These are phyloP conservation scores for Wallacemonas sp. DNA, from an alignment of 208 protist species.

Conservation along the genomic window DNA sequence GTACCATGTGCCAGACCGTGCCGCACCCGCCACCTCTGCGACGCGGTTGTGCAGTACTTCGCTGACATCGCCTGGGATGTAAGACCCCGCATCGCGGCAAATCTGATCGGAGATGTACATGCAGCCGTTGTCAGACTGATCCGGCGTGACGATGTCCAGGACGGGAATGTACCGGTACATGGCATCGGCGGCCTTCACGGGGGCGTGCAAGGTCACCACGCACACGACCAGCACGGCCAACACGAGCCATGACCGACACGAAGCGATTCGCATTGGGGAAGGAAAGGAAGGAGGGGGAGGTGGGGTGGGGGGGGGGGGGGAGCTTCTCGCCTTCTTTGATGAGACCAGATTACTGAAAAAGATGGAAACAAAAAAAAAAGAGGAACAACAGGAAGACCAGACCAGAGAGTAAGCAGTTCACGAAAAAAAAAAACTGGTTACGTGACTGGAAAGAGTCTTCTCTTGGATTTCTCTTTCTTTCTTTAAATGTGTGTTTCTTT, in stretches of 20 bases:
- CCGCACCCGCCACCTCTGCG: neutral
- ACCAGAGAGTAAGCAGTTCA: no score
- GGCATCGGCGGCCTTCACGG: neutral
- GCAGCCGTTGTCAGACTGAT: neutral
- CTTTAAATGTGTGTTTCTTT: no score
- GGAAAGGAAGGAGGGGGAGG: neutral
- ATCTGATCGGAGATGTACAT: neutral
- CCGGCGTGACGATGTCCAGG: neutral
- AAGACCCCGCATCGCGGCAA: neutral
- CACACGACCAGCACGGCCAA: neutral
- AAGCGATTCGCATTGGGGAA: neutral
- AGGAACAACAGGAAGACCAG: no score
- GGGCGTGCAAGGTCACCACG: neutral
- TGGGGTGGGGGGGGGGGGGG: neutral
- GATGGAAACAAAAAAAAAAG: no score
- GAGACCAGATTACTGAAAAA: neutral
- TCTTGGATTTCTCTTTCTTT: no score
- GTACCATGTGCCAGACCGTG: constrained; percentile 5
- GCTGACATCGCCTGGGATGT: neutral
- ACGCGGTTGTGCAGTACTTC: neutral
- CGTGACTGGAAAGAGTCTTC: no score
- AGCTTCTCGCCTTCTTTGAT: neutral
- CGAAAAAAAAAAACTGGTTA: no score
- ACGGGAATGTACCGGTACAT: constrained; percentile 9
- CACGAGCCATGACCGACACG: neutral